Evolutionary conservation across 2,329 filamentous ascomycete genomes (phyloP).

Genomic region (Aspergillus carbonarius): DNA sequence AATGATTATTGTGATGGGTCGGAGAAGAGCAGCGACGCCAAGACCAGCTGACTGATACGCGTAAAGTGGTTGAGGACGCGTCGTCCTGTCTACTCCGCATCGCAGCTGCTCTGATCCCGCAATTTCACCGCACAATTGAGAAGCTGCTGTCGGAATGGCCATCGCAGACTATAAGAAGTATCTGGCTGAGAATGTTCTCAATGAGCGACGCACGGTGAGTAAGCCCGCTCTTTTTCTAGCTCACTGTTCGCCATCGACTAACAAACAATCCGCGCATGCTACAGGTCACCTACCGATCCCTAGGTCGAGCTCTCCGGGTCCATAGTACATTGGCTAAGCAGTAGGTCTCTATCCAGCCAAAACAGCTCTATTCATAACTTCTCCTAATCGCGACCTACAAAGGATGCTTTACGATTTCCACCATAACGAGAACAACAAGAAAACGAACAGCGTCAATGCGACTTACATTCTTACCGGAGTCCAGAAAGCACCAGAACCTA

Average conservation of each 20-base stretch:
- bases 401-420: slow-evolving; percentile 90
- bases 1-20: slow-evolving; percentile 3
- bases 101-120: neutral
- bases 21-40: slow-evolving; percentile 27
- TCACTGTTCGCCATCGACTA: too few species aligned
- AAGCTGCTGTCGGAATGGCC: slow-evolving; percentile 34
- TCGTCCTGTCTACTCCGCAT: slow-evolving; percentile 15
- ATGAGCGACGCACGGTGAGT: slow-evolving; percentile 70
- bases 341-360: slow-evolving; percentile 52
- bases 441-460: slow-evolving; percentile 73
- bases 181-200: slow-evolving; percentile 72
- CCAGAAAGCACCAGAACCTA: slow-evolving; percentile 46
- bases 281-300: slow-evolving; percentile 80
- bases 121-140: neutral
- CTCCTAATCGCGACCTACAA: neutral
- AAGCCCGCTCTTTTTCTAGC: neutral
- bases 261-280: slow-evolving; percentile 5
- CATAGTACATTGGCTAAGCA: slow-evolving; percentile 87
- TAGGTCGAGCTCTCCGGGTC: slow-evolving; percentile 79
- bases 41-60: slow-evolving; percentile 44
- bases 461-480: slow-evolving; percentile 85
- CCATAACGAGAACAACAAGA: slow-evolving; percentile 71
- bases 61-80: slow-evolving; percentile 42
- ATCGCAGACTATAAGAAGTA: slow-evolving; percentile 63
- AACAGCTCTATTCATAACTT: slow-evolving; percentile 14